phyloP scores from a whole-genome alignment of 371 early-diverging fungal genomes.

The Zychaea mexicana region DNA sequence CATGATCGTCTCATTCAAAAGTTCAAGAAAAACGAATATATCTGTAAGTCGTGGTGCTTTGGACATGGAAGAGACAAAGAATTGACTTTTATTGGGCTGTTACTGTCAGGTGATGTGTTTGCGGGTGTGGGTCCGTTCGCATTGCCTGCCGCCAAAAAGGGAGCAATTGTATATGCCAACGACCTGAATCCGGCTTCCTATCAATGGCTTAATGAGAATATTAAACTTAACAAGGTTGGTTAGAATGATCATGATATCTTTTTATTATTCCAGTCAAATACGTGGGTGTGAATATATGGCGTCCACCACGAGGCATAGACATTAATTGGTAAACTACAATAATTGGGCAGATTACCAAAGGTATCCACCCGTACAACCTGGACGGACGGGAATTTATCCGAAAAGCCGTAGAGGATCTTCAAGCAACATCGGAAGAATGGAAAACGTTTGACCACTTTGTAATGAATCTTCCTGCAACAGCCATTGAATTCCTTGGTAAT shows the following conservation, averaged over 20 bases:
- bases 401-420: conserved; percentile 62
- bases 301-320: conserved; percentile 1
- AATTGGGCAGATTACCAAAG: conserved; percentile 34
- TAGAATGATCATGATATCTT: neutral
- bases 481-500: conserved; percentile 90
- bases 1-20: conserved; percentile 87
- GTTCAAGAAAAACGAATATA: conserved; percentile 75
- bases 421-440: conserved; percentile 38
- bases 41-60: conserved; percentile 57
- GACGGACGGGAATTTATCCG: conserved; percentile 93
- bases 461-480: conserved; percentile 97
- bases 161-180: conserved; percentile 93
- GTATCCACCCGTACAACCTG: conserved; percentile 80
- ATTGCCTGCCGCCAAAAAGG: conserved; percentile 89
- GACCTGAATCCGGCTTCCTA: conserved; percentile 96
- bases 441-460: conserved; percentile 92
- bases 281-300: too few relatives aligned
- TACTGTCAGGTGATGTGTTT: conserved; percentile 82
- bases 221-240: conserved; percentile 79
- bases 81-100: neutral
- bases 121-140: conserved; percentile 99
- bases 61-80: neutral
- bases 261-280: too few relatives aligned
- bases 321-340: neutral
- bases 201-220: conserved; percentile 81